Evolutionary conservation across 495 filamentous ascomycete species (phyloP).

Genomic region (Aspergillus baeticus): DNA sequence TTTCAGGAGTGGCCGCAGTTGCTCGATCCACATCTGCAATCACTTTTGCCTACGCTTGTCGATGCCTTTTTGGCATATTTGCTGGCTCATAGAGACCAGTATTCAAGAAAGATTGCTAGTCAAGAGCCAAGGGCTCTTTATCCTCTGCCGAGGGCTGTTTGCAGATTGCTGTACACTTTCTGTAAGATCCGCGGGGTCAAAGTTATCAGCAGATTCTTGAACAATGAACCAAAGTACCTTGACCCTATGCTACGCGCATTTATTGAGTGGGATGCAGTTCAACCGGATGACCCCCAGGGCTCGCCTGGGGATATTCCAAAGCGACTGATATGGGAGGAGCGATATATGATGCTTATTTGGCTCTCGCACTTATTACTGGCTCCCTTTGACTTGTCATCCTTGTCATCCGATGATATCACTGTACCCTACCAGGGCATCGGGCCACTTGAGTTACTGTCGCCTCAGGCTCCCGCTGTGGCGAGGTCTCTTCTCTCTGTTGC

Average conservation of each 20-base stretch:
- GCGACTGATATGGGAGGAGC: conserved; percentile 75
- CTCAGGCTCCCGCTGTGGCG: conserved; percentile 65
- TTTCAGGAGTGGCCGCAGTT: conserved; percentile 97
- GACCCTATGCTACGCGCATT: conserved; percentile 75
- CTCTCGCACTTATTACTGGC: conserved; percentile 89
- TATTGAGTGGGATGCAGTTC: conserved; percentile 43
- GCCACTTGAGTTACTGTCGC: conserved; percentile 23
- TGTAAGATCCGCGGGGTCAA: conserved; percentile 95
- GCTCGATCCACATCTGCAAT: conserved; percentile 81
- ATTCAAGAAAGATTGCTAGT: conserved; percentile 29
- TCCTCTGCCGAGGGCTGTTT: conserved; percentile 68
- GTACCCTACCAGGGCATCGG: conserved; percentile 27
- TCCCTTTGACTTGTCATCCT: conserved; percentile 84
- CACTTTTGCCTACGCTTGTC: conserved; percentile 69
- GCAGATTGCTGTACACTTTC: conserved; percentile 78
- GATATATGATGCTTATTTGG: conserved; percentile 88
- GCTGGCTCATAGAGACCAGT: conserved; percentile 36
- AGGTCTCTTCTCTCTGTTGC: conserved; percentile 69
- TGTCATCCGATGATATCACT: conserved; percentile 61
- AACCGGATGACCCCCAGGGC: conserved; percentile 13
- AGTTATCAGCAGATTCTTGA: conserved; percentile 83
- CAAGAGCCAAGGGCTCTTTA: conserved; percentile 38
- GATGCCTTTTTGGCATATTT: conserved; percentile 72
- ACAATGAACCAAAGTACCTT: conserved; percentile 80
- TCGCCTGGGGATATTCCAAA: conserved; percentile 15